Base-by-base conservation (phyloP, 768 basidiomycete species). In the Daedaleopsis sinensis region DNA sequence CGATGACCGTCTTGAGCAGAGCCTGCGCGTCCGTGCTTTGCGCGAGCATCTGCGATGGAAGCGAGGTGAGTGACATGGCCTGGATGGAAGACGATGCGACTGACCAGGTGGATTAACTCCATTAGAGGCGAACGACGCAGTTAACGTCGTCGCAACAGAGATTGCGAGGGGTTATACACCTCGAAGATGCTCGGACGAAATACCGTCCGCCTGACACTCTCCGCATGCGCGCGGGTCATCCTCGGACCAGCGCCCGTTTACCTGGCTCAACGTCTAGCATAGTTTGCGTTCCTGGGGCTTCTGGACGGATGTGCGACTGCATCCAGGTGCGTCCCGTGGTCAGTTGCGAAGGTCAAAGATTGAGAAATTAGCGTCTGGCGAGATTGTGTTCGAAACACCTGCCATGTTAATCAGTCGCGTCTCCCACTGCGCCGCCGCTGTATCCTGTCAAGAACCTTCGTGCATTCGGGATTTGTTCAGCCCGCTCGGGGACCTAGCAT, bases 1-100 rank as follows among this genome's bases (percentile, higher is more conserved):
- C 66, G 62, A 88, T 84, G 53, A 84, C 82, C 23, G 70, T 65
- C 59, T 79, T 79, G 63, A 82, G 79, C 3, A 72, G 62, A 0
- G 76, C 75, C 48, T 77, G 79, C 3, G 79, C 74, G 6, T 73
- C 65, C 1, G 79, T 65, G 9, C 67, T 53, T 70, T 85, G 76
- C 0, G 78, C 74, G 24, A 83, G 74, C 81, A 84, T 84, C 84
- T 86, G 51, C 37, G 11, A 42, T 11, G 18, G 39, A 5, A 32
- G 27, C 3, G 27, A 32, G 7, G 27, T 32, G 27, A 32, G 27
- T 18, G 39, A 42, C 11, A 3, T 10, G 39, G 39, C 39, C 39
- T 42, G 39, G 11, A 42, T 42, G 39, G 13, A 42, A 18, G 39
- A 42, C 39, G 18, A 18, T 12, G 39, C 18, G 11, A 42, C 39